A percentile compares a stretch with the other conserved stretches of the same genome.
phyloP scores from a whole-genome alignment of 2,329 filamentous ascomycete genomes.

The Aspergillus pseudoterreus region DNA sequence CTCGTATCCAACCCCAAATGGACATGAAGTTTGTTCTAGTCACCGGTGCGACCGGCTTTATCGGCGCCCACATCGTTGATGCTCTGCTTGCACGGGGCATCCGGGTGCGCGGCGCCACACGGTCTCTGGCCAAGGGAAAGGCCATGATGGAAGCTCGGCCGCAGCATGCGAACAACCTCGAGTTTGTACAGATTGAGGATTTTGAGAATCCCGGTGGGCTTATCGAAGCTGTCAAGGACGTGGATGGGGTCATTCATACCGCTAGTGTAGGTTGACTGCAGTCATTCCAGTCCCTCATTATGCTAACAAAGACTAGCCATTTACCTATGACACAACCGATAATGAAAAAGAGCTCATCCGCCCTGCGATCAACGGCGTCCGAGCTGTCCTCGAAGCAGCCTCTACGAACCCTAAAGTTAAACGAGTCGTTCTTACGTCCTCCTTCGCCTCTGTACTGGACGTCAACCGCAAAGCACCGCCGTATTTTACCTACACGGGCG shows the following conservation, averaged over 20 bases:
- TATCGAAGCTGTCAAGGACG: conserved; percentile 36
- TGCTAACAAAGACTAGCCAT: conserved; percentile 30
- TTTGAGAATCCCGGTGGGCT: conserved; percentile 39
- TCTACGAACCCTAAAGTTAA: conserved; percentile 16
- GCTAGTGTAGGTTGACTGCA: conserved; percentile 37
- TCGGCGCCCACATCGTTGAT: conserved; percentile 27
- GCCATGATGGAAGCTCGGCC: conserved; percentile 38
- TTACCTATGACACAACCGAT: conserved; percentile 42
- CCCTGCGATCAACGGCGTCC: conserved; percentile 47
- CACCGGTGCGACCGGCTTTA: conserved; percentile 28
- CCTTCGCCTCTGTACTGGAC: conserved; percentile 27
- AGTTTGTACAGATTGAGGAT: conserved; percentile 44
- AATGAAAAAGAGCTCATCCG: conserved; percentile 44
- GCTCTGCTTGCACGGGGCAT: conserved; percentile 20
- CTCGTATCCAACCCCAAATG: no score
- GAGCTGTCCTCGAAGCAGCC: conserved; percentile 37
- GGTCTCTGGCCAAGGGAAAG: conserved; percentile 22
- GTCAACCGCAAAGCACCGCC: conserved; percentile 9
- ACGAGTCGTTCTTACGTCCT: conserved; percentile 28
- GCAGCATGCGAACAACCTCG: conserved; percentile 34
- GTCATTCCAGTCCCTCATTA: background rate
- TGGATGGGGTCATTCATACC: conserved; percentile 47
- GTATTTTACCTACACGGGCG: conserved; percentile 23
- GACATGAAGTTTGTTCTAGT: conserved; percentile 17
- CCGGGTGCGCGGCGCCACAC: conserved; percentile 20